Evolutionary conservation across 257 asterid species (phyloP).

Genomic region (Perilla frutescens): DNA sequence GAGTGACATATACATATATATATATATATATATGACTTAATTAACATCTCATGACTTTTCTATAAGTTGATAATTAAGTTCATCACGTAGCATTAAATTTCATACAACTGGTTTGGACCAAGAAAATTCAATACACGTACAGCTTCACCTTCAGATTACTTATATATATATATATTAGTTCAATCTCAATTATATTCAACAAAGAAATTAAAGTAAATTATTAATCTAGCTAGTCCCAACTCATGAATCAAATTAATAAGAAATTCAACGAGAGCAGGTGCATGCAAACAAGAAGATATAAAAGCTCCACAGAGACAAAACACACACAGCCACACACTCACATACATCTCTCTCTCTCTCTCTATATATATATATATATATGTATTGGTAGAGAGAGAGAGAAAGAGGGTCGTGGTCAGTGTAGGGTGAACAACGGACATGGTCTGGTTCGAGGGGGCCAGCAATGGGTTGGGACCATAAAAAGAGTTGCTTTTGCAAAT

Average conservation of each 20-base stretch:
- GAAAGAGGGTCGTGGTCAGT: conserved; percentile 46
- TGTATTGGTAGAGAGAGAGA: conserved; percentile 23
- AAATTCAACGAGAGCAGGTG: conserved; percentile 32
- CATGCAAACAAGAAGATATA: conserved; percentile 50
- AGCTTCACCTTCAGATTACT: background rate
- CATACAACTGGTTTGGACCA: too few relatives aligned
- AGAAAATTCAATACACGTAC: background rate
- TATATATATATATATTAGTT: too few relatives aligned
- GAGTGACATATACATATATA: too few relatives aligned
- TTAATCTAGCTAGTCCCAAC: too few relatives aligned
- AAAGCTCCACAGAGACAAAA: conserved; percentile 32
- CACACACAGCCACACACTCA: conserved; percentile 38
- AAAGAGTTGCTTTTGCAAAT: conserved; percentile 38
- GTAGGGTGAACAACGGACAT: conserved; percentile 81
- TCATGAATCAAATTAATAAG: too few relatives aligned
- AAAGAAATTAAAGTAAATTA: too few relatives aligned
- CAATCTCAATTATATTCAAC: too few relatives aligned
- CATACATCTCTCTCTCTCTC: background rate
- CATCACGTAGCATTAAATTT: too few relatives aligned
- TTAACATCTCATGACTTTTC: background rate
- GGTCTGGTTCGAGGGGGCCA: conserved; percentile 45
- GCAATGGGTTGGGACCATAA: conserved; percentile 59
- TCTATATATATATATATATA: background rate
- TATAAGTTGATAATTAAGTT: conserved; percentile 24
- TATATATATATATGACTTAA: too few relatives aligned